Percentiles rank a stretch among this genome's conserved stretches.
Conservation (phyloP, 352 stramenopile species). For the Pythium guiyangense region DNA sequence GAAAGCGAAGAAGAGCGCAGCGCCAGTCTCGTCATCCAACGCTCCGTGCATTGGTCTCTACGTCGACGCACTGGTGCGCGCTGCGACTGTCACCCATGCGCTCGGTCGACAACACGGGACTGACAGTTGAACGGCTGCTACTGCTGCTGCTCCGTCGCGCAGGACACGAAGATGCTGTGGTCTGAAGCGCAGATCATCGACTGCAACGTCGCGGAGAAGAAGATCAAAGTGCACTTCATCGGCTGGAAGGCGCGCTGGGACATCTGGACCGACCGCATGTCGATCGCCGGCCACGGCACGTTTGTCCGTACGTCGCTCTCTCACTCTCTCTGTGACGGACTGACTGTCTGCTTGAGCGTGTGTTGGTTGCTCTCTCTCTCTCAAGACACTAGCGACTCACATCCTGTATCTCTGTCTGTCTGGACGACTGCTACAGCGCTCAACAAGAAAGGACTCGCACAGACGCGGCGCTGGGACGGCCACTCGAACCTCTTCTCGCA, state of each 20-base stretch:
- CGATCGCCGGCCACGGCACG: slow-evolving; percentile 47
- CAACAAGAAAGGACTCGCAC: slow-evolving; percentile 13
- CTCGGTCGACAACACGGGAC: neutral
- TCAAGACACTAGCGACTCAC: neutral
- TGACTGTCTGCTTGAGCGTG: neutral
- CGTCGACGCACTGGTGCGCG: slow-evolving; percentile 51
- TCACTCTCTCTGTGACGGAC: neutral
- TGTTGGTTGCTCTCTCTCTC: neutral
- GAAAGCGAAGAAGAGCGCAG: slow-evolving; percentile 16
- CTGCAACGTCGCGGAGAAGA: slow-evolving; percentile 49
- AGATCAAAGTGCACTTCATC: slow-evolving; percentile 72
- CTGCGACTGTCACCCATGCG: neutral
- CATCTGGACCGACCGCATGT: slow-evolving; percentile 72
- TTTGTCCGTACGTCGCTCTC: slow-evolving; percentile 48
- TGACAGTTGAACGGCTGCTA: neutral
- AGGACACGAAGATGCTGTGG: slow-evolving; percentile 76
- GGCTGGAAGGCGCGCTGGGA: slow-evolving; percentile 61
- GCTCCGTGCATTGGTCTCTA: slow-evolving; percentile 51
- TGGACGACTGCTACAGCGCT: slow-evolving; percentile 2
- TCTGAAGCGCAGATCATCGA: slow-evolving; percentile 63
- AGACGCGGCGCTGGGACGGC: slow-evolving; percentile 13
- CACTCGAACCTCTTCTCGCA: slow-evolving; percentile 16
- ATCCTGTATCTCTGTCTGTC: neutral
- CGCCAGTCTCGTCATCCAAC: neutral
- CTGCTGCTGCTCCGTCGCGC: neutral